phyloP scores from a whole-genome alignment of 1,284 basidiomycete species.

The Omphalotus olearius region DNA sequence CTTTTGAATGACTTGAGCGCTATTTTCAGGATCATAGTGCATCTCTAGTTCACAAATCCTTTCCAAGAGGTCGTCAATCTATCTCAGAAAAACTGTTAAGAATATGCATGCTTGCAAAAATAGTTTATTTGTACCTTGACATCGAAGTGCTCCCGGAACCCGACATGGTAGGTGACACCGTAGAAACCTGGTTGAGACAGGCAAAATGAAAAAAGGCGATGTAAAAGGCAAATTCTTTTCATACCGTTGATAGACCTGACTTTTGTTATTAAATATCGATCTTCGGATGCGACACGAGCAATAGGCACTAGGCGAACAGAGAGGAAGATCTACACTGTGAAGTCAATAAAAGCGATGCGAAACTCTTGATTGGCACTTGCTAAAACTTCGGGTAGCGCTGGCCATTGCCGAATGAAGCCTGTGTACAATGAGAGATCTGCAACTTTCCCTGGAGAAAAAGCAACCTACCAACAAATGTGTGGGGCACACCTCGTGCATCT shows the following conservation, averaged over 20 bases:
- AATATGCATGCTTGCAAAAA: not conserved
- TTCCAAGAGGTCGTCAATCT: constrained; percentile 45
- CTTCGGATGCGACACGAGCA: constrained; percentile 39
- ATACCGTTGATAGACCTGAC: constrained; percentile 47
- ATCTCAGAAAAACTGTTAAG: not conserved
- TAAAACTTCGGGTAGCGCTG: constrained; percentile 53
- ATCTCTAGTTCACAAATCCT: constrained; percentile 46
- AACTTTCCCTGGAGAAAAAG: not conserved
- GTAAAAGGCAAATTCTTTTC: not conserved
- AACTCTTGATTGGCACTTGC: constrained; percentile 26
- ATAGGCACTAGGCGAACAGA: constrained; percentile 47
- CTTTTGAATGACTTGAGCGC: constrained; percentile 30
- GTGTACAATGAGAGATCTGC: not conserved
- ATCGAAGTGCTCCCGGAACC: constrained; percentile 57
- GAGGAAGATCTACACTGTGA: constrained; percentile 46
- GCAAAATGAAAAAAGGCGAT: not conserved
- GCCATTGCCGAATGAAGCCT: constrained; percentile 53
- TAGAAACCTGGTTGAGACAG: constrained; percentile 45
- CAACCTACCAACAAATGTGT: constrained; percentile 49
- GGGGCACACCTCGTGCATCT: constrained; percentile 50
- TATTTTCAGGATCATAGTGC: constrained; percentile 29
- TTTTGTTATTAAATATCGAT: constrained; percentile 51
- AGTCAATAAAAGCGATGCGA: not conserved
- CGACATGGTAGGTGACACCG: constrained; percentile 53
- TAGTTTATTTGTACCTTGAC: constrained; percentile 28